These are phyloP conservation scores for Verticillium tricorpus DNA, from an alignment of 2,329 filamentous ascomycete species.

Conservation along the genomic window DNA sequence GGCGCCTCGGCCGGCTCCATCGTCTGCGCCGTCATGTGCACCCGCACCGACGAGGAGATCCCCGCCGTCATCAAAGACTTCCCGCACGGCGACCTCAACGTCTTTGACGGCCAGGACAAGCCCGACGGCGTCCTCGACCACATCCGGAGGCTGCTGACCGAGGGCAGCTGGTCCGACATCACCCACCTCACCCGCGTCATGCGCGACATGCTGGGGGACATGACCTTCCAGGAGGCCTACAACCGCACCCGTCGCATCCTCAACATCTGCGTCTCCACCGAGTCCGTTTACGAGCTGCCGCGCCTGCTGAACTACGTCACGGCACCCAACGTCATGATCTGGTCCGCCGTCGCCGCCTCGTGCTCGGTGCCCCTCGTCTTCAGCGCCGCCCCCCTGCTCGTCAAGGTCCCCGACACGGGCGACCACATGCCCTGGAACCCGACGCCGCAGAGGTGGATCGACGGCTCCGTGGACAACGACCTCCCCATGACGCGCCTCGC, in stretches of 20 bases:
- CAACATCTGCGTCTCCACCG: conserved; percentile 90
- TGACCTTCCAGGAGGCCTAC: conserved; percentile 94
- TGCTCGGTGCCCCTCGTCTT: conserved; percentile 91
- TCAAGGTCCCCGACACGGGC: conserved; percentile 80
- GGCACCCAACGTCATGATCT: conserved; percentile 89
- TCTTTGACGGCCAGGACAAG: conserved; percentile 63
- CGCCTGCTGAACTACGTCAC: conserved; percentile 88
- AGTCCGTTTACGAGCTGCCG: conserved; percentile 81
- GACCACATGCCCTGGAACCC: conserved; percentile 80
- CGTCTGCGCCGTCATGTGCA: conserved; percentile 75
- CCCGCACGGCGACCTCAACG: conserved; percentile 73
- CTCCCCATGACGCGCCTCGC: conserved; percentile 84
- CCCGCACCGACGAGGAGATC: conserved; percentile 73
- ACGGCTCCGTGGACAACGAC: conserved; percentile 93
- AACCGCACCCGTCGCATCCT: conserved; percentile 88
- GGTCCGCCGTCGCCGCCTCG: conserved; percentile 93
- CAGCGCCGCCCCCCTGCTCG: conserved; percentile 69
- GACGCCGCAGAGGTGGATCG: conserved; percentile 80
- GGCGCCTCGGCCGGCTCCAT: conserved; percentile 86
- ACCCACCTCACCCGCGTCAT: conserved; percentile 77
- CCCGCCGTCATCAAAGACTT: conserved; percentile 65
- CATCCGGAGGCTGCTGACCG: conserved; percentile 69
- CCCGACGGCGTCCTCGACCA: conserved; percentile 64
- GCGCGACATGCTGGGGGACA: conserved; percentile 73
- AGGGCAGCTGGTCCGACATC: conserved; percentile 82